Conservation (phyloP, 345 rosid species). For the Citrus maxima region DNA sequence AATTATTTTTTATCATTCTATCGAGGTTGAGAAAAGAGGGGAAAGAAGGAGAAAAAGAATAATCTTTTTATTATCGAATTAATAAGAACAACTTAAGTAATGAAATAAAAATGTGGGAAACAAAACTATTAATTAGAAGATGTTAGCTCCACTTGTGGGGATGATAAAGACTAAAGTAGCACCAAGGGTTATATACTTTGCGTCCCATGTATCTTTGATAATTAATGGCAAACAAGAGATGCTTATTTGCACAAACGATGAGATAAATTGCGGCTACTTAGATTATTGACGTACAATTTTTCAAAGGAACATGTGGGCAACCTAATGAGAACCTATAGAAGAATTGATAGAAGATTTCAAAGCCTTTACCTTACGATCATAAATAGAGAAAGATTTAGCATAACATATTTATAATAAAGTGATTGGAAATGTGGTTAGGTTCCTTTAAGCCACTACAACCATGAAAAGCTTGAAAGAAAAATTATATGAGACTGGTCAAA, state of each 20-base stretch:
- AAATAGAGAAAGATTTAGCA: not conserved
- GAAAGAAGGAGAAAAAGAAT: not conserved
- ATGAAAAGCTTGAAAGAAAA: not conserved
- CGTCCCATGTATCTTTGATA: not conserved
- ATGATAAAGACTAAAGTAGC: not conserved
- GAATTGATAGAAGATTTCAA: not conserved
- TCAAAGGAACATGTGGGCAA: not conserved
- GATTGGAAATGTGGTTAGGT: not conserved
- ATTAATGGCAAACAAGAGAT: conserved; percentile 5
- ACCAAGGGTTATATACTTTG: not conserved
- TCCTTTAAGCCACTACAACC: not conserved
- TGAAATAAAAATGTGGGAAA: not conserved
- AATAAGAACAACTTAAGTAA: too few relatives aligned
- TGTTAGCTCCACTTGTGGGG: not conserved
- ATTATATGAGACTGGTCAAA: conserved; percentile 1
- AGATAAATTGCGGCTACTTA: conserved; percentile 12
- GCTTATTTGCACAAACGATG: not conserved
- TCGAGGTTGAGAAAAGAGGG: too few relatives aligned
- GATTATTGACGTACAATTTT: not conserved
- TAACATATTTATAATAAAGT: not conserved
- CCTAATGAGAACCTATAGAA: not conserved
- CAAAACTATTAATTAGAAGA: not conserved
- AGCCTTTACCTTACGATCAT: not conserved
- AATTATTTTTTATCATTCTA: too few relatives aligned
- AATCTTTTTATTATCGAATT: not conserved